These are phyloP conservation scores for Acanthamoeba lenticulata DNA, from an alignment of 208 protist species.

Conservation along the genomic window DNA sequence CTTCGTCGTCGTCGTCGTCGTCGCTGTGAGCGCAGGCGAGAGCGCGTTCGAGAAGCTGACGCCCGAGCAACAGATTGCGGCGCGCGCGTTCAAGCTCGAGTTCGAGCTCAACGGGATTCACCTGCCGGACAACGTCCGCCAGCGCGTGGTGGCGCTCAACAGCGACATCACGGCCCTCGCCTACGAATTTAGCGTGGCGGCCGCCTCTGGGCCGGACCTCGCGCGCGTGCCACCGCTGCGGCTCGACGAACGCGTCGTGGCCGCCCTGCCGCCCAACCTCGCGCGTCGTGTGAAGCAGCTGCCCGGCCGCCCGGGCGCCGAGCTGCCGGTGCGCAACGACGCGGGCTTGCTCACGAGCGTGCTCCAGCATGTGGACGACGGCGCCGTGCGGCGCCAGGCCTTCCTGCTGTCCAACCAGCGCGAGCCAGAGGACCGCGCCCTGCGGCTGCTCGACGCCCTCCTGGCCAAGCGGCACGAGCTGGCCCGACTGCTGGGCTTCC, in stretches of 20 bases:
- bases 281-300: background rate
- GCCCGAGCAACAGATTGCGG: constrained; percentile 10
- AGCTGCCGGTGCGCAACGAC: background rate
- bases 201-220: background rate
- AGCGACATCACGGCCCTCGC: background rate
- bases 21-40: too few species aligned
- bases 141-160: background rate
- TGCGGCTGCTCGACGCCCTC: background rate
- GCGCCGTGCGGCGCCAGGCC: background rate
- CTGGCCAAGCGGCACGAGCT: constrained; percentile 2
- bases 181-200: background rate
- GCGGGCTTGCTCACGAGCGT: background rate
- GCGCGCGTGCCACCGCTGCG: background rate
- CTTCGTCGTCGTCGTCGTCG: too few species aligned
- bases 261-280: background rate
- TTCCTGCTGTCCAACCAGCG: background rate
- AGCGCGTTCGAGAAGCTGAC: constrained; percentile 20
- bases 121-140: background rate
- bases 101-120: constrained; percentile 59
- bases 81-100: constrained; percentile 15
- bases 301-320: background rate
- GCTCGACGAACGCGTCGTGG: background rate
- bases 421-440: background rate
- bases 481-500: background rate
- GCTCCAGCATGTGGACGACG: background rate